Conservation (phyloP, 2,329 filamentous ascomycete genomes). For the Botrytis hyacinthi region DNA sequence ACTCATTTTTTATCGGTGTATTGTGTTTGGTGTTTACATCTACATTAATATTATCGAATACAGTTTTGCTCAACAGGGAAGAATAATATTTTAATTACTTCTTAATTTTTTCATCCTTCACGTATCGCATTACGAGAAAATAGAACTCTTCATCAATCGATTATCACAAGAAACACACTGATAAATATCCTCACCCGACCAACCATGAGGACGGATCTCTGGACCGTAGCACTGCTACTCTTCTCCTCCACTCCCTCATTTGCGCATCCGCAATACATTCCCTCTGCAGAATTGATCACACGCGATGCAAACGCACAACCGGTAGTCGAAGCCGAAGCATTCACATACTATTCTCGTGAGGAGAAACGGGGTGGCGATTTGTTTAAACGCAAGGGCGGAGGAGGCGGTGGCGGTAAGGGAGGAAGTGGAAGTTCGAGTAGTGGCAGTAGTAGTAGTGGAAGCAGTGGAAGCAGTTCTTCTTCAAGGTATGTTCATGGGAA, state of each 20-base stretch:
- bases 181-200: background rate
- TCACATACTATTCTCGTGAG: conserved; percentile 16
- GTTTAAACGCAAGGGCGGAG: conserved; percentile 61
- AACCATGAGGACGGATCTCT: conserved; percentile 28
- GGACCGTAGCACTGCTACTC: conserved; percentile 28
- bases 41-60: background rate
- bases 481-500: conserved; percentile 34
- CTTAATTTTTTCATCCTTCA: background rate
- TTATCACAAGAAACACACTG: background rate
- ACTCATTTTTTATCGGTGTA: background rate
- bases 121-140: background rate
- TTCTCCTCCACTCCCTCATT: conserved; percentile 22
- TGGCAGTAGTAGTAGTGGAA: conserved; percentile 1
- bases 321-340: background rate
- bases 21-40: background rate
- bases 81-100: background rate
- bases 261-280: conserved; percentile 29
- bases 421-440: conserved; percentile 44
- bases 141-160: background rate
- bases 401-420: conserved; percentile 55
- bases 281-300: conserved; percentile 24
- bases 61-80: background rate
- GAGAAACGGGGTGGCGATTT: conserved; percentile 41
- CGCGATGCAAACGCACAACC: conserved; percentile 22
- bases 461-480: conserved; percentile 28